Evolutionary conservation across 257 asterid species (phyloP), one percentile per base, ranked within the genome.

Genomic region (Leonotis leonurus): DNA sequence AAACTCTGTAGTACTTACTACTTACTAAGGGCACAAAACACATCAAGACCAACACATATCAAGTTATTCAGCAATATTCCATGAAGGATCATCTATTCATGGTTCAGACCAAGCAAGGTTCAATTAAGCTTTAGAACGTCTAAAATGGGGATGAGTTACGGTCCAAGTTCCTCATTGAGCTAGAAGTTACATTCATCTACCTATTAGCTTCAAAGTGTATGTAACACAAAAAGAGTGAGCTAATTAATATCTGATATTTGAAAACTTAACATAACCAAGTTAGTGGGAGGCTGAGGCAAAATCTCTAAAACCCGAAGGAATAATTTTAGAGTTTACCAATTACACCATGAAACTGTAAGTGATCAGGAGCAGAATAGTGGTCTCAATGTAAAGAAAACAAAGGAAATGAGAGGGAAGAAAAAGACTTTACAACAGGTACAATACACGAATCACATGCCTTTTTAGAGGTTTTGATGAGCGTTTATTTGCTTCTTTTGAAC

Each of bases 401-500:
- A 37, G 35, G 48, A 49, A 70, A 40, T 17, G 20, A 27, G 18
- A 41, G 54, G 43, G 37, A 52, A 71, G 29, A 48, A 53, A 74
- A 69, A 60, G 65, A 76, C 48, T 62, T 62, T 51, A 46, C 60
- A 67, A 63, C 29, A 52, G 58, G 54, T 64, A 58, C 3, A 44
- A 75, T 57, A 22, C 30, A 21, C 13, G 6, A 25, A 43, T 26
- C 60, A 45, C 72, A 4, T 61, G 69, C 85, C 80, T 70, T 73
- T 78, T 83, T 65, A 75, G 79, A 71, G 78, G 75, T 65, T 83
- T 83, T 18, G 76, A 63, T 41, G 85, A 62, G 60, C 55, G 65
- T 44, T 72, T 68, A 30, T 64, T 66, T 57, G 64, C 79, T 60
- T 65, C 74, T 67, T 70, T 80, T 56, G 72, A 62, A 73, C 73